Evolutionary conservation across 139 green algal genomes (phyloP).

Genomic region (Yamagishiella unicocca): DNA sequence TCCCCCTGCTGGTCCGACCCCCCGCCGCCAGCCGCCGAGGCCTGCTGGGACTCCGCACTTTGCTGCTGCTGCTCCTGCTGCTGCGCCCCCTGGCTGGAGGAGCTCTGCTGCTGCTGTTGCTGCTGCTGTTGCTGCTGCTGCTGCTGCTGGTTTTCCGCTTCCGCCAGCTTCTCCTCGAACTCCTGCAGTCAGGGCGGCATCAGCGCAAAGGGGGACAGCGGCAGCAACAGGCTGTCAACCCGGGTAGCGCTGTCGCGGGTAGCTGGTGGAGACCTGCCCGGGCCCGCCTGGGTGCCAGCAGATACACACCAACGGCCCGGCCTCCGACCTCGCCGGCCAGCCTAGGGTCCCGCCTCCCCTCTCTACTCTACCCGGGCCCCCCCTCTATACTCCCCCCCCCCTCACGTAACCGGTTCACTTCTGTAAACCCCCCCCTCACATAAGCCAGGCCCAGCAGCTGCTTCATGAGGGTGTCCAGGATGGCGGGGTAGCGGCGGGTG

Average conservation of each 20-base stretch:
- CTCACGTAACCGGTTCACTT: too few relatives aligned
- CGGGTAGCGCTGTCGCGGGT: too few relatives aligned
- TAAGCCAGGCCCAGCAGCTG: slow-evolving; percentile 86
- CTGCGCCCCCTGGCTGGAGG: background rate
- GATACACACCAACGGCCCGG: too few relatives aligned
- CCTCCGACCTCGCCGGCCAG: too few relatives aligned
- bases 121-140: slow-evolving; percentile 50
- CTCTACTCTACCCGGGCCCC: too few relatives aligned
- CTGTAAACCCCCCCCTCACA: slow-evolving; percentile 57
- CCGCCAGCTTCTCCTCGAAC: slow-evolving; percentile 80
- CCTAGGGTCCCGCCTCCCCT: too few relatives aligned
- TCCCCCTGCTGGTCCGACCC: slow-evolving; percentile 5
- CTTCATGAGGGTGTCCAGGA: slow-evolving; percentile 83
- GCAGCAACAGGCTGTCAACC: too few relatives aligned
- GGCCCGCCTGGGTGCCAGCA: too few relatives aligned
- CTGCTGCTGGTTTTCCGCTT: slow-evolving; percentile 52
- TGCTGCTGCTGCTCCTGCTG: slow-evolving; percentile 35
- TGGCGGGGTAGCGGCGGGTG: slow-evolving; percentile 82
- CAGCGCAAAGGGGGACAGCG: background rate
- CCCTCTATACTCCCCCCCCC: too few relatives aligned
- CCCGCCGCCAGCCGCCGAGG: slow-evolving; percentile 11
- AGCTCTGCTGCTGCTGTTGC: slow-evolving; percentile 36
- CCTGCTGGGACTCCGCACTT: background rate
- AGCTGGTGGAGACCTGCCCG: too few relatives aligned
- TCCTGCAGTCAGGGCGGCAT: slow-evolving; percentile 65